Conservation (phyloP, 1,284 basidiomycete genomes). For the Leccinum subspadiceum region DNA sequence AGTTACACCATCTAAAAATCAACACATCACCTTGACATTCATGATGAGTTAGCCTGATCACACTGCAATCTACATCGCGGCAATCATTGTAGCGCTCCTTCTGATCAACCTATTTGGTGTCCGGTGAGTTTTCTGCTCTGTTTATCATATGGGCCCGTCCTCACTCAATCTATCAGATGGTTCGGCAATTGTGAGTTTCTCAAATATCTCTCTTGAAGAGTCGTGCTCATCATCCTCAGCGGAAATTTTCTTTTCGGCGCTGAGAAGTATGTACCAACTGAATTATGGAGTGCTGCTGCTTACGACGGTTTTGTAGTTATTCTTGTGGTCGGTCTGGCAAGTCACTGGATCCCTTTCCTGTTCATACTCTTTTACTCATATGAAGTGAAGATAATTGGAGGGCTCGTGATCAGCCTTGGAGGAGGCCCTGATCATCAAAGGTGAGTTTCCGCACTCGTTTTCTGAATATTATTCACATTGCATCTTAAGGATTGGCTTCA, state of each 20-base stretch:
- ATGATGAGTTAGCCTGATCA: constrained; percentile 42
- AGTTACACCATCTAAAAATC: constrained; percentile 14
- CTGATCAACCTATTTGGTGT: constrained; percentile 79
- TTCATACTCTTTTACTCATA: constrained; percentile 53
- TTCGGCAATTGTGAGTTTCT: constrained; percentile 61
- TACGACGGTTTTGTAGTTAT: constrained; percentile 6
- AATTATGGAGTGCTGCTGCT: neutral
- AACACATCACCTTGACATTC: neutral
- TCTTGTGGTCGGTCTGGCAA: constrained; percentile 34
- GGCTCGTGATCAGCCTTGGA: constrained; percentile 57
- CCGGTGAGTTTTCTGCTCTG: constrained; percentile 32
- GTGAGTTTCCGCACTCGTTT: constrained; percentile 41
- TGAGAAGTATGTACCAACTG: constrained; percentile 21
- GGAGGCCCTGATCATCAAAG: constrained; percentile 50
- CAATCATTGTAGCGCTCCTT: constrained; percentile 58
- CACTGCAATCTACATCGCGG: constrained; percentile 61
- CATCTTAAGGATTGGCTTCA: constrained; percentile 38
- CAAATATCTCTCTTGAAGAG: neutral
- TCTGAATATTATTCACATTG: constrained; percentile 51
- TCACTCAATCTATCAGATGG: constrained; percentile 35
- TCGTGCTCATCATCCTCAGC: constrained; percentile 24
- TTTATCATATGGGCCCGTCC: neutral
- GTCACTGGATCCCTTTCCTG: constrained; percentile 40
- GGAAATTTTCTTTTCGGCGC: constrained; percentile 22
- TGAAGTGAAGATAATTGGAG: constrained; percentile 56